Base-by-base conservation (phyloP, 1,139 yeast species). In the Keqinozyma sinolaborantium region DNA sequence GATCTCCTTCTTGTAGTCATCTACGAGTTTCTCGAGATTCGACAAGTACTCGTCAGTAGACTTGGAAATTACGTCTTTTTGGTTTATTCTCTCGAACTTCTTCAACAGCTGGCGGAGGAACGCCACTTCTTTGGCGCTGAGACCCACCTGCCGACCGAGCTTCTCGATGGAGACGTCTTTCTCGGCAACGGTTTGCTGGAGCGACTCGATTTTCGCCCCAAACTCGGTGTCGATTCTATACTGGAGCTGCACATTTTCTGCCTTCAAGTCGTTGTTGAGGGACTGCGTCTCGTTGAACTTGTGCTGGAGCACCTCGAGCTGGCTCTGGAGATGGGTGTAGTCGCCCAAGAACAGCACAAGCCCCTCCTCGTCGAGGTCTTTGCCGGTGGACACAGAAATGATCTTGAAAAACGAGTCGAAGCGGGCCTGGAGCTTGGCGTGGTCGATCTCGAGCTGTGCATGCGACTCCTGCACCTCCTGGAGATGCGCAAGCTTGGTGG, bases 121-220 rank as follows among this genome's bases (percentile, higher is more conserved):
- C 33, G 67, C 74, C 18, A 80, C 71, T 48, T 84, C 94, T 40
- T 76, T 77, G n/a, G 58, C 45, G n/a, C 79, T 72, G 29, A 83
- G 58, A 2, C 62, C 51, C 34, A 69, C 70, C 39, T 77, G 82
- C 34, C 75, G 69, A 35, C 79, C 79, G 14, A 78, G 51, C 39
- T 79, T 56, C 33, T 60, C 50, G 38, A 61, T 47, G 38, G 61
- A 34, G 36, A 55, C 59, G 38, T 59, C 54, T 51, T 56, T 60
- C 12, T 40, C 31, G 6, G 39, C 40, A n/a, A 56, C 45, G 14
- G 46, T 42, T 2, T 50, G 48, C 19, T 51, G 48, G 9, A 18
- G 21, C 21, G 10, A 18, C 21, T 18, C 10, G 25, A 23, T 5
- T 23, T 23, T 10, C 9, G 11, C 7, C 12, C 13, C 14, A 14